phyloP scores from a whole-genome alignment of 1,284 basidiomycete species.

The Ganoderma sp. region DNA sequence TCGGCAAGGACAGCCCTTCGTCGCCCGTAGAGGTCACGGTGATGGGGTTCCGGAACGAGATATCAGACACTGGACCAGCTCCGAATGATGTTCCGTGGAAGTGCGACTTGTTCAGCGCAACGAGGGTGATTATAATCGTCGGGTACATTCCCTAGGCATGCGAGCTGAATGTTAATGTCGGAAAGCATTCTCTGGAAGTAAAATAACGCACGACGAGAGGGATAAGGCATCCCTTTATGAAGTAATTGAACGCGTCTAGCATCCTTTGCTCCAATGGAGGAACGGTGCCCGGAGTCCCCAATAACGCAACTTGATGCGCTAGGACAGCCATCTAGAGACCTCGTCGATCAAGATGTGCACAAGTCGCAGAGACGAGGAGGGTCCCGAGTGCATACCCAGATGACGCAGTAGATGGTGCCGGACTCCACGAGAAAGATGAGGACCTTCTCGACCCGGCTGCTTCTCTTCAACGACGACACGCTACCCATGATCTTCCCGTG shows the following conservation, averaged over 20 bases:
- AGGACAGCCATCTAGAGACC: constrained; percentile 3
- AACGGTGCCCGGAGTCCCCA: not conserved
- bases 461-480: constrained; percentile 10
- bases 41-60: not conserved
- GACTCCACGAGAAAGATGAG: constrained; percentile 16
- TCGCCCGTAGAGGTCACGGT: not conserved
- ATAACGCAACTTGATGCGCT: constrained; percentile 10
- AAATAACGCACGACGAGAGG: constrained; percentile 12
- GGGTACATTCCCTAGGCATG: constrained; percentile 12
- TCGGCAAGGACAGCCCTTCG: not conserved
- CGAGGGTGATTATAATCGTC: constrained; percentile 12
- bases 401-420: constrained; percentile 12
- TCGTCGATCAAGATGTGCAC: not conserved
- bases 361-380: not conserved
- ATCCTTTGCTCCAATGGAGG: not conserved
- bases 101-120: constrained; percentile 16
- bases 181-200: no score
- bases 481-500: constrained; percentile 11
- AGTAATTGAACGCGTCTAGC: constrained; percentile 12
- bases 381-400: constrained; percentile 9
- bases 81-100: constrained; percentile 7
- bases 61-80: not conserved
- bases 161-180: not conserved
- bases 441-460: constrained; percentile 8
- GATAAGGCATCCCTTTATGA: constrained; percentile 15